These are phyloP conservation scores for Tetragonia tetragonoides DNA, from an alignment of 148 eudicot genomes.

Conservation along the genomic window DNA sequence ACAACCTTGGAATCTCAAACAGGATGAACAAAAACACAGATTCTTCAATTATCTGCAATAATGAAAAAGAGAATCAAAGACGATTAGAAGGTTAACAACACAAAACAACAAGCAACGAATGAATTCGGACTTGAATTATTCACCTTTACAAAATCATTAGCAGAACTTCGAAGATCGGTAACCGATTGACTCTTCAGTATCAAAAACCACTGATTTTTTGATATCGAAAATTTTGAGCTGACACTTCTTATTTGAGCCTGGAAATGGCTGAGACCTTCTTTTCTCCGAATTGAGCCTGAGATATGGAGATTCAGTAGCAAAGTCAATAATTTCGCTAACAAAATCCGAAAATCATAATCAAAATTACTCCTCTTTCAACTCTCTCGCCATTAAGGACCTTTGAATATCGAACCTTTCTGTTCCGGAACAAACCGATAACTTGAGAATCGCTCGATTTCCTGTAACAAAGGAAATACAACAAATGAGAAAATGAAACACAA, in stretches of 20 bases:
- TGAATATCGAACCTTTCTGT: neutral
- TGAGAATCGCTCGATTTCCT: neutral
- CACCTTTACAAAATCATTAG: neutral
- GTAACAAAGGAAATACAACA: neutral
- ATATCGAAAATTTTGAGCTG: neutral
- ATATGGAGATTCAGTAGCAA: neutral
- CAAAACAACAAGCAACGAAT: neutral
- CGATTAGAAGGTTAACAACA: neutral
- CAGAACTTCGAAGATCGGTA: neutral
- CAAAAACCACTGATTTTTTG: too few relatives aligned
- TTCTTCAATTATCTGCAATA: slow-evolving; percentile 7
- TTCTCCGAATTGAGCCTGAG: neutral
- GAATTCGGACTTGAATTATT: neutral
- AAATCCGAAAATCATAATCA: neutral
- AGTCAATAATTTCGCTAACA: neutral
- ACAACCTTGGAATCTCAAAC: neutral
- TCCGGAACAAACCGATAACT: neutral
- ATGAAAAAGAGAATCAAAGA: neutral
- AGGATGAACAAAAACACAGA: neutral
- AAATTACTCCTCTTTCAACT: neutral
- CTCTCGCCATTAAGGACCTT: neutral
- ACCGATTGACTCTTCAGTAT: neutral
- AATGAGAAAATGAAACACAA: neutral
- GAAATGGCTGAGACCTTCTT: neutral
- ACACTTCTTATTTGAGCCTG: neutral